These are phyloP conservation scores for Amanita subjunquillea DNA, from an alignment of 768 basidiomycete genomes.

Conservation along the genomic window DNA sequence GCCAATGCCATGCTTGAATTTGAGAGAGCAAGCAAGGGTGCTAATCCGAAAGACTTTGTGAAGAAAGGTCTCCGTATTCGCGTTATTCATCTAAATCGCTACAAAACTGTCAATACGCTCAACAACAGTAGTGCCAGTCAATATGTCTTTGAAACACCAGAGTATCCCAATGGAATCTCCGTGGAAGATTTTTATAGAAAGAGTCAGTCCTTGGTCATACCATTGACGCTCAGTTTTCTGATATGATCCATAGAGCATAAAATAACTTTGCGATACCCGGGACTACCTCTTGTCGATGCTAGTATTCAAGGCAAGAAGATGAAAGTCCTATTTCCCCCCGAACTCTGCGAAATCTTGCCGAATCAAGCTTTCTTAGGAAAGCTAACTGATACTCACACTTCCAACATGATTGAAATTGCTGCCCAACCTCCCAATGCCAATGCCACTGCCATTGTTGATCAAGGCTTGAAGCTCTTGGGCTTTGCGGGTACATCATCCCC, in stretches of 20 bases:
- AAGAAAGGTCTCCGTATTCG: constrained; percentile 46
- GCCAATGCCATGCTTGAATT: constrained; percentile 53
- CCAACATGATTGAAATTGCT: constrained; percentile 61
- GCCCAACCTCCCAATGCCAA: constrained; percentile 67
- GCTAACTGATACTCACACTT: constrained; percentile 59
- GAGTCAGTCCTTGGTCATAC: constrained; percentile 38
- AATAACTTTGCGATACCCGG: constrained; percentile 35
- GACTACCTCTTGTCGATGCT: constrained; percentile 51
- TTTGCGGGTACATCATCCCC: constrained; percentile 29
- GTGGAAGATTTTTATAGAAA: constrained; percentile 59
- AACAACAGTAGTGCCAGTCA: constrained; percentile 34
- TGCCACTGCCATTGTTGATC: constrained; percentile 45
- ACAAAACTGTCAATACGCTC: constrained; percentile 55
- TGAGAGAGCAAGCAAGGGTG: constrained; percentile 42
- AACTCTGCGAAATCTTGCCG: constrained; percentile 61
- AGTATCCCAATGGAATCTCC: constrained; percentile 38
- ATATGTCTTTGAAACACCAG: constrained; percentile 46
- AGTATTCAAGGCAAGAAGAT: constrained; percentile 28
- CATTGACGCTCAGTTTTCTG: constrained; percentile 2
- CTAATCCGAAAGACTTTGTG: constrained; percentile 49
- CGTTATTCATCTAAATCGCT: neutral
- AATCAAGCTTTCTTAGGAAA: constrained; percentile 65
- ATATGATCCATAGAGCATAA: constrained; percentile 42
- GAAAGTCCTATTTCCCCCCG: constrained; percentile 48
- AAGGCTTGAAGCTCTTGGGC: constrained; percentile 56